phyloP scores from a whole-genome alignment of 345 rosid species.

The Eucalyptus tenuipes region DNA sequence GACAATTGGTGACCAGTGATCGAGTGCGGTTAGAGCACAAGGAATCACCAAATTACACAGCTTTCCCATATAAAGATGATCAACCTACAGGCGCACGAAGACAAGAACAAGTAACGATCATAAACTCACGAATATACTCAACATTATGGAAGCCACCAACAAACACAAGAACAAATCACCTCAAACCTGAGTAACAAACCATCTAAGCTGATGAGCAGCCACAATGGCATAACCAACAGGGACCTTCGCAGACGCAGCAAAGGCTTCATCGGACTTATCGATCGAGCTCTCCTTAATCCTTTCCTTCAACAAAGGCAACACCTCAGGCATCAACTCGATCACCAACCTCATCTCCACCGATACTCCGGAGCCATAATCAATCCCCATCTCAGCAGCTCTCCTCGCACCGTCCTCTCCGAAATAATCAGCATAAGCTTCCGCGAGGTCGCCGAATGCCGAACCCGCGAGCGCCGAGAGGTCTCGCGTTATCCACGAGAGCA shows the following conservation, averaged over 20 bases:
- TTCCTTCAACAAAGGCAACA: conserved; percentile 47
- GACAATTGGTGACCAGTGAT: conserved; percentile 88
- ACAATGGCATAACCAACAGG: conserved; percentile 61
- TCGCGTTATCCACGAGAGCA: conserved; percentile 63
- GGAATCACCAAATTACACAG: conserved; percentile 67
- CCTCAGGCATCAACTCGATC: conserved; percentile 39
- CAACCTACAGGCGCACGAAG: conserved; percentile 29
- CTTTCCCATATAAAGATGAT: conserved; percentile 39
- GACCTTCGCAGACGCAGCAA: conserved; percentile 49
- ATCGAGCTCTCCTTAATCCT: conserved; percentile 54
- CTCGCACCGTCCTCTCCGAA: conserved; percentile 7
- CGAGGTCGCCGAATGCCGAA: conserved; percentile 24
- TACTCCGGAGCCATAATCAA: neutral
- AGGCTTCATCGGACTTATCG: conserved; percentile 39
- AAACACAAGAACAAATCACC: neutral
- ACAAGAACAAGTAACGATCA: neutral
- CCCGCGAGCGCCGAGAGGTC: conserved; percentile 12
- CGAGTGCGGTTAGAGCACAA: conserved; percentile 80
- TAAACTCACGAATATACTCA: neutral
- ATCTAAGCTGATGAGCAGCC: conserved; percentile 69
- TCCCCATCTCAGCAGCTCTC: conserved; percentile 6
- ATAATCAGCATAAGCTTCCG: conserved; percentile 12
- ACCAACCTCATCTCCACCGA: conserved; percentile 21
- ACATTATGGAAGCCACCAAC: neutral
- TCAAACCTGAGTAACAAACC: conserved; percentile 78